Conservation (phyloP, 495 filamentous ascomycete species). For the Mytilinidion resinicola region DNA sequence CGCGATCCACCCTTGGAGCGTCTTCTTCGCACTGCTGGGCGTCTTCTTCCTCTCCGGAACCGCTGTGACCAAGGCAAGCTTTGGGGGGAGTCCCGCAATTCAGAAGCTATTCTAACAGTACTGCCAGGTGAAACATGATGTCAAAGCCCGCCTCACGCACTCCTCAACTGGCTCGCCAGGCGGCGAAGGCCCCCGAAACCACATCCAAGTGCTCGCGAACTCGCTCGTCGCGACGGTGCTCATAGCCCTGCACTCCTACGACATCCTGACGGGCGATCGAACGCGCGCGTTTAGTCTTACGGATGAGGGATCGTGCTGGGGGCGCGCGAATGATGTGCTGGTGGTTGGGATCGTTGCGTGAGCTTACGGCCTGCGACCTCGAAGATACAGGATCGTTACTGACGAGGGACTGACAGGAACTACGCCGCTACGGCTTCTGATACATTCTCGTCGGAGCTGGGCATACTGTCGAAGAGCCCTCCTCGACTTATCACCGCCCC, state of each 20-base stretch:
- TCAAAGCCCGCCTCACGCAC: constrained; percentile 76
- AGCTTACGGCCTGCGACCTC: constrained; percentile 10
- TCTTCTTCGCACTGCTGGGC: constrained; percentile 74
- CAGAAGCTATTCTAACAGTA: background rate
- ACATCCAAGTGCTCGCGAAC: constrained; percentile 89
- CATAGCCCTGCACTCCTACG: constrained; percentile 58
- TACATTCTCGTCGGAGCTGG: constrained; percentile 92
- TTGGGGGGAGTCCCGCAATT: background rate
- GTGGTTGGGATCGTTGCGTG: constrained; percentile 52
- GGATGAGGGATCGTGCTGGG: constrained; percentile 30
- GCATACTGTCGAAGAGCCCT: constrained; percentile 69
- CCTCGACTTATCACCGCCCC: constrained; percentile 85
- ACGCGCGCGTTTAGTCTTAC: too few species aligned
- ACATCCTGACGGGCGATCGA: background rate
- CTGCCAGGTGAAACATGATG: constrained; percentile 69
- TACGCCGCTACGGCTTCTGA: constrained; percentile 90
- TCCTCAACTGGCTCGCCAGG: constrained; percentile 63
- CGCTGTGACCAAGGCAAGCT: constrained; percentile 68
- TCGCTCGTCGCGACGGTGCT: constrained; percentile 71
- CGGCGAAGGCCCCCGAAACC: constrained; percentile 73
- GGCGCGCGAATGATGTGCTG: constrained; percentile 43
- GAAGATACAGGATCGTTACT: background rate
- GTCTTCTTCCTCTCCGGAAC: constrained; percentile 87
- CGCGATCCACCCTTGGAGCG: constrained; percentile 81
- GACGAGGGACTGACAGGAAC: constrained; percentile 38